Evolutionary conservation across 345 rosid genomes (phyloP).

Genomic region (Pseudoturritis turrita): DNA sequence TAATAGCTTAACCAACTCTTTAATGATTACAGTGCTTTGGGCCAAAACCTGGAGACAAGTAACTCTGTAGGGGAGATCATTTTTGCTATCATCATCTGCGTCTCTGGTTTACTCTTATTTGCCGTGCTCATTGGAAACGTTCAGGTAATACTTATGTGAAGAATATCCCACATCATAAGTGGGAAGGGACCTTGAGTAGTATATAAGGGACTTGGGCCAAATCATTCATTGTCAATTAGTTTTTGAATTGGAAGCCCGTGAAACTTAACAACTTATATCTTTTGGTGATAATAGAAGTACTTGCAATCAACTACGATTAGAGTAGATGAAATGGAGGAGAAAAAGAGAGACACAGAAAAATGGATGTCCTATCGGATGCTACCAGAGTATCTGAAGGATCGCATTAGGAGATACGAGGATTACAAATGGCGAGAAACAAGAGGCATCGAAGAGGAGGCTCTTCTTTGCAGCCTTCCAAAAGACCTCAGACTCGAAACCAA

Average conservation of each 20-base stretch:
- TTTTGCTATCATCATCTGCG: conserved; percentile 41
- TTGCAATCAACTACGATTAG: conserved; percentile 16
- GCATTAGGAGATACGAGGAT: conserved; percentile 10
- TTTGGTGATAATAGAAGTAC: conserved; percentile 17
- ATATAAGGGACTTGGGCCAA: too few species aligned
- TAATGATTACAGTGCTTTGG: conserved; percentile 36
- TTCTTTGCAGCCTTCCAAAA: conserved; percentile 15
- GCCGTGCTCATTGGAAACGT: conserved; percentile 41
- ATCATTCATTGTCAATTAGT: neutral
- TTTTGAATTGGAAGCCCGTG: too few species aligned
- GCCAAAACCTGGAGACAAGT: conserved; percentile 42
- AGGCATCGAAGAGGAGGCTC: conserved; percentile 24
- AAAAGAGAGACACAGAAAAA: conserved; percentile 15
- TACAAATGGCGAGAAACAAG: conserved; percentile 21
- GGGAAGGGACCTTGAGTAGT: too few species aligned
- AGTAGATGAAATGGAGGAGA: conserved; percentile 28
- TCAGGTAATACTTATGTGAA: conserved; percentile 31
- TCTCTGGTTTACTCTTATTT: conserved; percentile 43
- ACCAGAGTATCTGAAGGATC: conserved; percentile 3
- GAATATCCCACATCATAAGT: neutral
- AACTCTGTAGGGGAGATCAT: conserved; percentile 28
- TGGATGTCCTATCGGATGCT: conserved; percentile 25
- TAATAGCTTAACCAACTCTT: neutral
- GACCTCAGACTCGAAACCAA: conserved; percentile 16
- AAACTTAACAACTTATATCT: neutral